Evolutionary conservation across 768 basidiomycete species (phyloP).

Genomic region (Phanerochaete sordida): DNA sequence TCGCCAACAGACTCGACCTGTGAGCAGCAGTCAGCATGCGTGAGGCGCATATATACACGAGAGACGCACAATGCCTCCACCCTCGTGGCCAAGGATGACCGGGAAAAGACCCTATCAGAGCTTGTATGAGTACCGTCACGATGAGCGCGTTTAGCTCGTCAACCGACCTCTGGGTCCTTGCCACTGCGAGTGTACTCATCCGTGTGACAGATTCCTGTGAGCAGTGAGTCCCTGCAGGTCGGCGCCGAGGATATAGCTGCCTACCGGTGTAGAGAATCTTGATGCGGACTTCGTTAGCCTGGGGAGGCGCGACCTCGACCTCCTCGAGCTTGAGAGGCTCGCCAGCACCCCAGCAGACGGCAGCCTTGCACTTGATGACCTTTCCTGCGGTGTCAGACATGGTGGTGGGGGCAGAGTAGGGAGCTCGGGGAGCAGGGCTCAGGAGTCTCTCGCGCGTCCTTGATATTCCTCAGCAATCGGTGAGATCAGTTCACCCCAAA

Average conservation of each 20-base stretch:
- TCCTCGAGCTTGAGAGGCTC: conserved; percentile 85
- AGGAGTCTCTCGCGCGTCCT: not conserved
- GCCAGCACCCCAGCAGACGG: conserved; percentile 93
- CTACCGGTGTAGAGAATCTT: conserved; percentile 87
- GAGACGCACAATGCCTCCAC: conserved; percentile 78
- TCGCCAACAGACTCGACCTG: conserved; percentile 98
- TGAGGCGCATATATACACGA: conserved; percentile 1
- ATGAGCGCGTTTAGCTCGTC: conserved; percentile 12
- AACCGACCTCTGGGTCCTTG: conserved; percentile 83
- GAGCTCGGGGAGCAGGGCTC: not conserved
- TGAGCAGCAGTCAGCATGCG: not conserved
- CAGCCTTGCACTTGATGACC: conserved; percentile 83
- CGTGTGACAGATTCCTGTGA: conserved; percentile 89
- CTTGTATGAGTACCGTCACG: conserved; percentile 14
- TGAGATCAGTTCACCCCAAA: conserved; percentile 10
- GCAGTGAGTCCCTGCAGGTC: conserved; percentile 3
- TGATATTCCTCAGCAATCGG: conserved; percentile 12
- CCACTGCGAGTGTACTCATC: conserved; percentile 97
- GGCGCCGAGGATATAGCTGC: conserved; percentile 14
- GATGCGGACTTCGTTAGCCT: conserved; percentile 89
- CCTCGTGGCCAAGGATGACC: conserved; percentile 93
- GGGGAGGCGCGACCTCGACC: conserved; percentile 91
- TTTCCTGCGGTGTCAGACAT: conserved; percentile 81
- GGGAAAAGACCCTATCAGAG: conserved; percentile 75
- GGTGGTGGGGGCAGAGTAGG: conserved; percentile 19